phyloP scores from a whole-genome alignment of 202 grass and related monocot species.

The Eragrostis tef region DNA sequence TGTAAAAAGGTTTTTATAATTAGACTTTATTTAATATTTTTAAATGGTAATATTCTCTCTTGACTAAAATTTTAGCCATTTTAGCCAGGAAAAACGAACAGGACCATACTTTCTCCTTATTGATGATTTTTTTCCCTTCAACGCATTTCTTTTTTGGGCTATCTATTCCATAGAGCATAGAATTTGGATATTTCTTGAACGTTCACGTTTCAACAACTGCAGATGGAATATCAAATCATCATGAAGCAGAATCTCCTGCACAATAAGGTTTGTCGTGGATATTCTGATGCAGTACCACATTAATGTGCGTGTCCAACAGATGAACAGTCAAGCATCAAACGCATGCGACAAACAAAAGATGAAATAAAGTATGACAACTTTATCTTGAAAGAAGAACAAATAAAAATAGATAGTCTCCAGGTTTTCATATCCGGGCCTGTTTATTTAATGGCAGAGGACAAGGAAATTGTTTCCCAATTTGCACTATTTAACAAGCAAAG shows the following conservation, averaged over 20 bases:
- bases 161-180: no score
- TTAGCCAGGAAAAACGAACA: no score
- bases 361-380: neutral
- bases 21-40: no score
- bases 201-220: constrained; percentile 19
- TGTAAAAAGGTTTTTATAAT: no score
- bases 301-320: neutral
- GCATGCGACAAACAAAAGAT: constrained; percentile 25
- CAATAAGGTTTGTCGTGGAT: neutral
- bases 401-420: neutral
- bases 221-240: constrained; percentile 36
- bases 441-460: neutral
- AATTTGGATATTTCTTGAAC: neutral
- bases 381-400: neutral
- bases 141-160: no score
- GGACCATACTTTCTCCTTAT: no score
- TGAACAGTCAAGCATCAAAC: constrained; percentile 24
- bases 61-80: no score
- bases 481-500: constrained; percentile 2
- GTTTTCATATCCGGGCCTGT: constrained; percentile 3
- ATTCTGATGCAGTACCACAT: neutral
- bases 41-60: no score
- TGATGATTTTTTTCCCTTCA: no score
- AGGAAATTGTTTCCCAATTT: constrained; percentile 35
- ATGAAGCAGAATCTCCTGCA: neutral